Percentiles rank a stretch among this genome's conserved stretches.
phyloP scores from a whole-genome alignment of 2,329 filamentous ascomycete species.

The Cladosporium sp. region DNA sequence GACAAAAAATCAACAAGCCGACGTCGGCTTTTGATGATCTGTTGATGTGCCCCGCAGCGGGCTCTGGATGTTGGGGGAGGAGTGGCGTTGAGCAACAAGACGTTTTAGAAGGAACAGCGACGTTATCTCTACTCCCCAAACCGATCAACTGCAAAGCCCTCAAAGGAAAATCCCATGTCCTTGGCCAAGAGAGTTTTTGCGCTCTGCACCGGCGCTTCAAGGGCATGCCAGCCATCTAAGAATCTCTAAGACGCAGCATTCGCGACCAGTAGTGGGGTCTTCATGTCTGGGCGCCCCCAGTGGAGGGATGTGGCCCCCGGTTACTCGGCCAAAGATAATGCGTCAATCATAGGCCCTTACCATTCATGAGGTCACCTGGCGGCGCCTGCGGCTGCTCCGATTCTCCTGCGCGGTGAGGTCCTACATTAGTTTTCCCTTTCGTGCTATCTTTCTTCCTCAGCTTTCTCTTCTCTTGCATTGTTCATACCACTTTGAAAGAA shows the following conservation, averaged over 20 bases:
- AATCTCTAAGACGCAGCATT: background rate
- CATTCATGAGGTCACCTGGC: constrained; percentile 11
- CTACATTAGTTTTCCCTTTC: constrained; percentile 9
- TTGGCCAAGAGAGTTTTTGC: too few species aligned
- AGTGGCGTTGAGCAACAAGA: background rate
- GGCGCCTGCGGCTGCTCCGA: constrained; percentile 3
- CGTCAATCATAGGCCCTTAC: constrained; percentile 10
- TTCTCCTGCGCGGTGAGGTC: background rate
- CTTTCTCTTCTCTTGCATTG: background rate
- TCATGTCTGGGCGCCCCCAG: constrained; percentile 6
- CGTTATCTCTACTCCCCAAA: too few species aligned
- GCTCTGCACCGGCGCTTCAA: too few species aligned
- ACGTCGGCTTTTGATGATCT: too few species aligned
- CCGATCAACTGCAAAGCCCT: too few species aligned
- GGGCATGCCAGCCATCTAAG: background rate
- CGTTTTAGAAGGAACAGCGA: too few species aligned
- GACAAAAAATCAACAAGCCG: too few species aligned
- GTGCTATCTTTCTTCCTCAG: constrained; percentile 16
- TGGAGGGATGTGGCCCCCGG: constrained; percentile 8
- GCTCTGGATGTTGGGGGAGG: too few species aligned
- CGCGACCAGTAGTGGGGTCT: background rate
- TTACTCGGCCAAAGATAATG: constrained; percentile 11
- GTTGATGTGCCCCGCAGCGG: too few species aligned
- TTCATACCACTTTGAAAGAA: background rate
- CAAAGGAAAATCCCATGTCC: too few species aligned